A percentile compares a stretch with the other conserved stretches of the same genome.
Conservation (phyloP, 192 early-diverging fungal genomes). For the Podila epigama region DNA sequence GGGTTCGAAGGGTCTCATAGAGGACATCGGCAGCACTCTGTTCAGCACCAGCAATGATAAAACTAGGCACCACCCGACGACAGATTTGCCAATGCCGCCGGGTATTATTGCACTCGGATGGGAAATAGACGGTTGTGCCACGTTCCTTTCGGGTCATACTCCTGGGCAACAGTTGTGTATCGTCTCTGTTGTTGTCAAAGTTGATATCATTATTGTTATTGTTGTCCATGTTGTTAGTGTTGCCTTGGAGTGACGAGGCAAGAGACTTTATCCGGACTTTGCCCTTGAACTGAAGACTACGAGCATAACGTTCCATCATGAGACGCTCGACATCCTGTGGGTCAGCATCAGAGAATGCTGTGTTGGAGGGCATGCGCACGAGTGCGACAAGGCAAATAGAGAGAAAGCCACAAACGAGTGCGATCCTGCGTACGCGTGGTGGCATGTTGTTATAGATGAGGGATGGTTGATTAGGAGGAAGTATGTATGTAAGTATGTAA, state of each 20-base stretch:
- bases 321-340: constrained; percentile 48
- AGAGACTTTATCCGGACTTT: constrained; percentile 51
- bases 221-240: no score
- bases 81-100: constrained; percentile 50
- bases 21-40: constrained; percentile 50
- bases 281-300: constrained; percentile 48
- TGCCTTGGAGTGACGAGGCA: constrained; percentile 27
- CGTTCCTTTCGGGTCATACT: constrained; percentile 36
- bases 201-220: no score
- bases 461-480: no score
- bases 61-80: constrained; percentile 57
- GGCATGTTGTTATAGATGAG: no score
- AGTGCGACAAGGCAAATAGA: constrained; percentile 32
- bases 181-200: constrained; percentile 17
- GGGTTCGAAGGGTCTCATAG: constrained; percentile 53
- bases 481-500: no score
- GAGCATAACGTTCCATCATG: constrained; percentile 51
- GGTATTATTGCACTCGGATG: constrained; percentile 50
- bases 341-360: constrained; percentile 31
- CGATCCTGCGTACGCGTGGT: constrained; percentile 48
- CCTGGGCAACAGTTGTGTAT: constrained; percentile 29
- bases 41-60: constrained; percentile 62
- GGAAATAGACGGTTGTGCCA: constrained; percentile 50
- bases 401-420: constrained; percentile 38
- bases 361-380: constrained; percentile 39